phyloP scores from a whole-genome alignment of 2,329 filamentous ascomycete genomes.

The Colletotrichum cordylinicola region DNA sequence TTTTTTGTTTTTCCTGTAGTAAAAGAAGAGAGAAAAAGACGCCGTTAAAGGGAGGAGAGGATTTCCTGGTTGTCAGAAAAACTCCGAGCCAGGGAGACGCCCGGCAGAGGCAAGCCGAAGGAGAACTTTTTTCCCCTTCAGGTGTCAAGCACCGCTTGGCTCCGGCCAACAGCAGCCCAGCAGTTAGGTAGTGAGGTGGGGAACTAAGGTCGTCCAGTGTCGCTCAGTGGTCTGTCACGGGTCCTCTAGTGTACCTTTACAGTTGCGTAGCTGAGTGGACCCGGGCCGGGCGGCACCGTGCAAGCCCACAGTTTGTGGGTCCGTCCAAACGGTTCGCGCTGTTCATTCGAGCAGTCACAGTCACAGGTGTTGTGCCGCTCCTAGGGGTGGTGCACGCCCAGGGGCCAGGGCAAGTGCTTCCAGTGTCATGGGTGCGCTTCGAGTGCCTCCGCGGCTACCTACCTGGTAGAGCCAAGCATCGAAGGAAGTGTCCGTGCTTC shows the following conservation, averaged over 20 bases:
- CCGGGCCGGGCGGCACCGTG: background rate
- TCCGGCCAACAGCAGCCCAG: background rate
- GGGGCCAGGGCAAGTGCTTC: background rate
- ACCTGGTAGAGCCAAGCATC: background rate
- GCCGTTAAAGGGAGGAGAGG: background rate
- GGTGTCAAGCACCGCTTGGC: background rate
- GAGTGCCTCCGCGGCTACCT: background rate
- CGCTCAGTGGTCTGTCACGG: background rate
- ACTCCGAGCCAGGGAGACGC: constrained; percentile 11
- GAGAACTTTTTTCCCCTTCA: background rate
- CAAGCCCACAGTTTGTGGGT: background rate
- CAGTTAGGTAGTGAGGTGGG: background rate
- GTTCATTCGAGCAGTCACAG: background rate
- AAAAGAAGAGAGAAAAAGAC: background rate
- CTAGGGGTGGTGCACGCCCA: background rate
- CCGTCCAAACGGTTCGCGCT: background rate
- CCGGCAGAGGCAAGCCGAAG: background rate
- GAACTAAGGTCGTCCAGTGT: background rate
- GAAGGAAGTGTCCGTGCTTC: background rate
- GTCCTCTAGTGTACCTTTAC: background rate
- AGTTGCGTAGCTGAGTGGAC: background rate
- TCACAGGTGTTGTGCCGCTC: no score
- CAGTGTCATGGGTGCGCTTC: background rate
- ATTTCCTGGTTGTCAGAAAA: constrained; percentile 17
- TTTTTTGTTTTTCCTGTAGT: background rate